A percentile compares a stretch with the other conserved stretches of the same genome.
Evolutionary conservation across 228 moss, liverwort and hornwort genomes (phyloP).

Genomic region (Sphagnum fallax): DNA sequence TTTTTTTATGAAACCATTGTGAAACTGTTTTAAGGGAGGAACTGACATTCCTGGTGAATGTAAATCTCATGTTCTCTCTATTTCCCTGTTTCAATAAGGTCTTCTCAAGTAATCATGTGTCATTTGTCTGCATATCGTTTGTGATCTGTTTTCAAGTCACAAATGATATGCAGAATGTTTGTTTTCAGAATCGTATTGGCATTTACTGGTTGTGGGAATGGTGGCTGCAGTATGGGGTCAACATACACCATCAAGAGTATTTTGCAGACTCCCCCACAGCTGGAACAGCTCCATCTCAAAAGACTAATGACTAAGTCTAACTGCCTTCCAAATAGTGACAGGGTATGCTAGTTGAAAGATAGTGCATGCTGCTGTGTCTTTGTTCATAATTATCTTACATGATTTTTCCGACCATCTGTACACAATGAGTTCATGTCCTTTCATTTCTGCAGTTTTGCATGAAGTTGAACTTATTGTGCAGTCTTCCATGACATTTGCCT

Average conservation of each 20-base stretch:
- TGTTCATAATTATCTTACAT: no score
- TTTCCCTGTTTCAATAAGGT: no score
- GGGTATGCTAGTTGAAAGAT: no score
- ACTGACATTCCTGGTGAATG: not conserved
- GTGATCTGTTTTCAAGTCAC: not conserved
- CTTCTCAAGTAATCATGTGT: no score
- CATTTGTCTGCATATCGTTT: not conserved
- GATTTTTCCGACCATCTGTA: no score
- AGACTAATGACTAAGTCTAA: not conserved
- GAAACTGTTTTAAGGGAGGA: not conserved
- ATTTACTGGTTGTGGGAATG: not conserved
- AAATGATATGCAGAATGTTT: not conserved
- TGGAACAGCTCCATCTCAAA: constrained; percentile 17
- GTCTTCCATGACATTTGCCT: no score
- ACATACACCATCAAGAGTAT: constrained; percentile 39
- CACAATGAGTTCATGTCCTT: no score
- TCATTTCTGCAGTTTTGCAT: no score
- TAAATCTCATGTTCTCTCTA: not conserved
- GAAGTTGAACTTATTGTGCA: no score
- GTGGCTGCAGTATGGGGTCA: constrained; percentile 37
- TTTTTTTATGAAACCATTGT: no score
- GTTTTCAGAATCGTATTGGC: not conserved
- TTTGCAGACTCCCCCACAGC: constrained; percentile 41
- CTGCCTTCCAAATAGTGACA: no score
- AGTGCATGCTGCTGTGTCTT: no score